Evolutionary conservation across 2,329 filamentous ascomycete species (phyloP), one percentile per base, ranked within the genome.

Genomic region (Penicillium verrucosum): DNA sequence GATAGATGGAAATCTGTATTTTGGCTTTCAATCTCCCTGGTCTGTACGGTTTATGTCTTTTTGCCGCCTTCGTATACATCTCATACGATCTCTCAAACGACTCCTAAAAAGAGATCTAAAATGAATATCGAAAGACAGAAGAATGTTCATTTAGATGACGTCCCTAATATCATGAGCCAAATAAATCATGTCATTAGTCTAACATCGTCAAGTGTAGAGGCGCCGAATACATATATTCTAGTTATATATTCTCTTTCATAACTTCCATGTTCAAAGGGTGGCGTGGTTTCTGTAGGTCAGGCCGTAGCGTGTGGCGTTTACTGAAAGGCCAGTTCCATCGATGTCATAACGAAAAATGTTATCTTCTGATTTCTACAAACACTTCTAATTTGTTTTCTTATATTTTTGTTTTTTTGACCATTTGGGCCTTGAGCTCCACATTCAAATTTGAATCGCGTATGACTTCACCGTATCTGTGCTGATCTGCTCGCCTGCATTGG

Each of bases 1-100:
- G 61, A 66, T 66, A 66, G 64, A 66, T 60, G 58, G 60, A 61
- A 63, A 61, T 60, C 50, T 64, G 61, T 63, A 65, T 65, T 64
- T 53, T 59, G 54, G 57, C 52, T 55, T 49, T 37, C 47, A 36
- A 51, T 23, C 14, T 21, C n/a, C 16, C 41, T 43, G 25, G 9
- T 43, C 25, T 29, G 5, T 27, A 43, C 5, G 16, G 41, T 12
- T 4, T n/a, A 29, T 27, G 3, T 16, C 7, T 43, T 29, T n/a
- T 43, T n/a, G 11, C 16, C 9, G 41, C 23, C 5, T 43, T 27
- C 9, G 41, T 43, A 27, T 43, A 43, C 25, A 43, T 43, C 21
- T 23, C 8, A 1, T 9, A 23, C 6, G 21, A 41, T 12, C 11
- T 34, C 6, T 1, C 16, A 11, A 38, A 18, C 21, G 12, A 41